Evolutionary conservation across 768 basidiomycete species (phyloP), one percentile per base, ranked within the genome.

Genomic region (Boletus bicolor): DNA sequence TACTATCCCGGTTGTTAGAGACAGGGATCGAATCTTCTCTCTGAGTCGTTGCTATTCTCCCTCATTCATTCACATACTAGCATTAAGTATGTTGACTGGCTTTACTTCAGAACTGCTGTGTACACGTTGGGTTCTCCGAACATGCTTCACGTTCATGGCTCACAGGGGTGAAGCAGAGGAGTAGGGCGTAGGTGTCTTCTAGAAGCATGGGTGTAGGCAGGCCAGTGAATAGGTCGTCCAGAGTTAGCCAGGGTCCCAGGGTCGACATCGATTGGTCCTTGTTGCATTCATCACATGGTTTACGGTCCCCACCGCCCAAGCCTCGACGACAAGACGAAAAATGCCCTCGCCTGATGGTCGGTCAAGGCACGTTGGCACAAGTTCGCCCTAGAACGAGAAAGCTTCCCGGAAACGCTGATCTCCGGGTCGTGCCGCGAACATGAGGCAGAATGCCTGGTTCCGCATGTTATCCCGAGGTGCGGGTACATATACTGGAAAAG

Each of bases 21-120:
- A 51, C 59, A 32, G 63, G 64, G 61, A 60, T 12, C 5, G 7
- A 53, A 72, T 72, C 70, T 72, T 72, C 70, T 72, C 72, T 73
- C 72, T 73, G 70, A 71, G 35, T 51, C 34, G 11, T 54, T 21
- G 24, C 45, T 37, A 14, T 41, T 50, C 5, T 44, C 39, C n/a
- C 17, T 37, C 36, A 2, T 32, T 32, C 44, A 1, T 45, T 36
- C 49, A 19, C 49, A 42, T n/a, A 10, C 21, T 17, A 12, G 35
- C 26, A 46, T 48, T 3, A 24, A 24, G 21, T 32, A 24, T 53
- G 41, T 46, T 70, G 61, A 68, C 57, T 7, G 14, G 21, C 47
- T 44, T 34, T 46, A 42, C 26, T 54, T 43, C 51, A 59, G 43
- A 49, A 14, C 26, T 37, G 32, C 41, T 11, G 34, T n/a, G 51